Base-by-base conservation (phyloP, 352 stramenopile species). In the Phytophthora ramorum region DNA sequence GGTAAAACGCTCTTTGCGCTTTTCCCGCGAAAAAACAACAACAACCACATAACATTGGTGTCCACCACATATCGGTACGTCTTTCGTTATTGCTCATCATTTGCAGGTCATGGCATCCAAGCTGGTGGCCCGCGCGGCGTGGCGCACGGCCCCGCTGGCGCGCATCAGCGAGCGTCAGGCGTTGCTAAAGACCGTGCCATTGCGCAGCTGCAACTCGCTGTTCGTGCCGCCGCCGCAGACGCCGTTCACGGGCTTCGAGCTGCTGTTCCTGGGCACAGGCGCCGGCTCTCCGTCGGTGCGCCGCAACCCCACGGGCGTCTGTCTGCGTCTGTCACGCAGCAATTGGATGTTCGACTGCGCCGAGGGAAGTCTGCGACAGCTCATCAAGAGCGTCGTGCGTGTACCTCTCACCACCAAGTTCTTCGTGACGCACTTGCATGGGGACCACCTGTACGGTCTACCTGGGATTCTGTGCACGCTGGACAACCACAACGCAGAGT, bases 341-440 rank as follows among this genome's bases (percentile, higher is more conserved):
- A 95, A 90, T 56, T 97, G 87, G 87, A 92, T 97, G 78, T 95
- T 97, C 52, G 90, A 97, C 72, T 96, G 88, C 38, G 90, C 84
- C 0, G 90, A 97, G 48, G 89, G 85, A 16, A 92, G 83, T 53
- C 59, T 93, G 43, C 73, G 83, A 4, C 88, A 97, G 58, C 71
- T 97, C 22, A 93, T 96, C 69, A 89, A 89, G 59, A 93, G 79
- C 55, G 76, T 77, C 8, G 79, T 94, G 17, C 80, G 83, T 4
- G 85, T 92, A 57, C 78, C 87, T 16, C 73, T 85, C 13, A 92
- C 83, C 5, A 90, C 87, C 65, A 89, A 89, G 66, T 95, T 97
- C 66, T 97, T 97, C 52, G 63, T 97, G 30, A 82, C 87, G 38
- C 90, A 97, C 63, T 30, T 96, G 49, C 90, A 97, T 56, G 90